Conservation (phyloP, 2,329 filamentous ascomycete species). For the Fusarium decemcellulare region DNA sequence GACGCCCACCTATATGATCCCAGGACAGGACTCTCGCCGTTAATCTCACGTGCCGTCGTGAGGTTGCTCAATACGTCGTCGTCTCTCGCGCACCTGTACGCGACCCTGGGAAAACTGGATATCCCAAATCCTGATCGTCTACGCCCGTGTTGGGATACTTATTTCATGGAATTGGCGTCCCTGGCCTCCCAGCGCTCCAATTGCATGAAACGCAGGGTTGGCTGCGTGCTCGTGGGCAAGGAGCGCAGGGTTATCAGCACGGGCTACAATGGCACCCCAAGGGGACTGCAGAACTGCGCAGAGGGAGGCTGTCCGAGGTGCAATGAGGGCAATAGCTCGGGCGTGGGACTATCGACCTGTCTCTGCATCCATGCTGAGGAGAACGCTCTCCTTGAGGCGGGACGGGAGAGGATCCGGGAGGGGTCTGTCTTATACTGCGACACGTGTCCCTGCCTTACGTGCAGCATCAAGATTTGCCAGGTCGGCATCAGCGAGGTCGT, state of each 20-base stretch:
- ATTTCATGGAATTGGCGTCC: slow-evolving; percentile 97
- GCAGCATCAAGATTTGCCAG: slow-evolving; percentile 98
- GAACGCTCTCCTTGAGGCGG: slow-evolving; percentile 95
- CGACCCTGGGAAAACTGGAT: slow-evolving; percentile 80
- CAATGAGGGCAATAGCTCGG: slow-evolving; percentile 80
- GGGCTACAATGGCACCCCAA: slow-evolving; percentile 97
- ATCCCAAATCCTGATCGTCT: slow-evolving; percentile 84
- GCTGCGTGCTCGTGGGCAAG: slow-evolving; percentile 88
- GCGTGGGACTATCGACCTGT: slow-evolving; percentile 85
- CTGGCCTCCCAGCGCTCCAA: slow-evolving; percentile 92
- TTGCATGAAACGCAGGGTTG: slow-evolving; percentile 98
- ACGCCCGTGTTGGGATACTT: slow-evolving; percentile 93
- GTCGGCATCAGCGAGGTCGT: slow-evolving; percentile 97
- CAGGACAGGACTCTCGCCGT: slow-evolving; percentile 75
- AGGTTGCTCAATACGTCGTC: slow-evolving; percentile 88
- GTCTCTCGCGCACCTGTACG: slow-evolving; percentile 79
- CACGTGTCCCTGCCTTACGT: slow-evolving; percentile 96
- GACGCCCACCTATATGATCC: slow-evolving; percentile 84
- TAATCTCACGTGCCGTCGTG: slow-evolving; percentile 86
- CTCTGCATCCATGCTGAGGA: slow-evolving; percentile 98
- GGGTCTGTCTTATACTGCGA: slow-evolving; percentile 92
- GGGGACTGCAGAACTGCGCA: slow-evolving; percentile 89
- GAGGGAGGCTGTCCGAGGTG: slow-evolving; percentile 93
- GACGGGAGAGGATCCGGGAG: slow-evolving; percentile 88
- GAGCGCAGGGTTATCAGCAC: slow-evolving; percentile 92